Conservation (phyloP, 2,329 filamentous ascomycete species). For the Monilinia fructigena region DNA sequence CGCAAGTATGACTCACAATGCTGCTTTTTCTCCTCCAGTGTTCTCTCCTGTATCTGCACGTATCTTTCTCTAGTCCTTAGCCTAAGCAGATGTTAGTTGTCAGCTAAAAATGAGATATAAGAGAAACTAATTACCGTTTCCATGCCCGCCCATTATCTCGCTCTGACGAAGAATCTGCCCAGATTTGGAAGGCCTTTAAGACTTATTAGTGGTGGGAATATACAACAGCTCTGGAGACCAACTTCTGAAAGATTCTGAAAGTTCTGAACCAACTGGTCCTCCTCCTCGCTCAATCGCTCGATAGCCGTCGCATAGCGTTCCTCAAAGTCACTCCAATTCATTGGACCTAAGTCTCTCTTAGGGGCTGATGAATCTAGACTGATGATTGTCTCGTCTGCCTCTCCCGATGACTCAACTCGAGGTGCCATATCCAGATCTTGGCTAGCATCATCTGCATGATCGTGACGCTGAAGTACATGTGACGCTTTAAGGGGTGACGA, state of each 20-base stretch:
- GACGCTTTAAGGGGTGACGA: slow-evolving; percentile 19
- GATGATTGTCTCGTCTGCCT: not conserved
- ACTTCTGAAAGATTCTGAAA: slow-evolving; percentile 61
- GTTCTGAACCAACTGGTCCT: slow-evolving; percentile 64
- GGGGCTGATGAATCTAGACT: not conserved
- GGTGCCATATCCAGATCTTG: slow-evolving; percentile 1
- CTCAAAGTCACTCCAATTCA: slow-evolving; percentile 77
- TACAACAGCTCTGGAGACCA: not conserved
- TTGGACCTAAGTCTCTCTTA: slow-evolving; percentile 39
- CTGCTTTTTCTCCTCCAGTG: slow-evolving; percentile 69
- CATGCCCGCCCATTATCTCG: slow-evolving; percentile 75
- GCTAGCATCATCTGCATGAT: slow-evolving; percentile 4
- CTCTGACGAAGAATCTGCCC: slow-evolving; percentile 69
- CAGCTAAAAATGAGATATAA: slow-evolving; percentile 7
- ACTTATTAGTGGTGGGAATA: slow-evolving; percentile 9
- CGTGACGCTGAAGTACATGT: slow-evolving; percentile 5
- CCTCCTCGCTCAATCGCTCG: slow-evolving; percentile 58
- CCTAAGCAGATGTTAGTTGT: slow-evolving; percentile 44
- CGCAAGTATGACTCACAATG: slow-evolving; percentile 63
- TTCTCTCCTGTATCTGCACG: slow-evolving; percentile 71
- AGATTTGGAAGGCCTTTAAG: slow-evolving; percentile 72
- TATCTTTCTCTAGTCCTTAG: slow-evolving; percentile 76
- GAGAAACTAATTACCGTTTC: slow-evolving; percentile 58
- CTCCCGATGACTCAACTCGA: not conserved
- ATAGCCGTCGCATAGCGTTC: slow-evolving; percentile 66